Conservation (phyloP, 768 basidiomycete genomes). For the Tulasnella sp. region DNA sequence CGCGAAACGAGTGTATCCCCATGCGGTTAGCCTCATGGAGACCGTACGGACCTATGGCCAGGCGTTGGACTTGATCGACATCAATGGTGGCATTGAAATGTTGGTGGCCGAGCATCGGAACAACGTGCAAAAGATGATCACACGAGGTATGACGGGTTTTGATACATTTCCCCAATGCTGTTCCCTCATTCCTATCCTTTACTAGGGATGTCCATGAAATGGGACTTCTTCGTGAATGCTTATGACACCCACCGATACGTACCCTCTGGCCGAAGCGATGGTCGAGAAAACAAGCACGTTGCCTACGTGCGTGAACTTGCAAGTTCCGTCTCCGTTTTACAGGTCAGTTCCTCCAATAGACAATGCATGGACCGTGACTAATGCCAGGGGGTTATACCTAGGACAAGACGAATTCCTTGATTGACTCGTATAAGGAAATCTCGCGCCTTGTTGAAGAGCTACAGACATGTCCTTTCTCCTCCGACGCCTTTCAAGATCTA, state of each 20-base stretch:
- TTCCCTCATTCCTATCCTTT: no score
- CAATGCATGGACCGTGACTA: no score
- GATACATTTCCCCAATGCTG: no score
- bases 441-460: constrained; percentile 77
- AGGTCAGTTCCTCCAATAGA: constrained; percentile 41
- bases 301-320: constrained; percentile 95
- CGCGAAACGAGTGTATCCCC: constrained; percentile 94
- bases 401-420: constrained; percentile 92
- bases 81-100: constrained; percentile 85
- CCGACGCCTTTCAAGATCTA: constrained; percentile 70
- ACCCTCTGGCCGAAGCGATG: constrained; percentile 47
- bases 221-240: constrained; percentile 95
- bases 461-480: constrained; percentile 71
- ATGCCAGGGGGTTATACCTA: constrained; percentile 28
- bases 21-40: constrained; percentile 97
- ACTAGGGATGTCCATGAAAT: constrained; percentile 85
- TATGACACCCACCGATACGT: constrained; percentile 76
- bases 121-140: constrained; percentile 87
- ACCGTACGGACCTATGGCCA: constrained; percentile 97
- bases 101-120: constrained; percentile 90
- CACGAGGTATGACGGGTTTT: constrained; percentile 48
- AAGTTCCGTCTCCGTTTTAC: constrained; percentile 79
- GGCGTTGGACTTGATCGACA: constrained; percentile 82
- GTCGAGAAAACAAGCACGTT: constrained; percentile 76
- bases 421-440: constrained; percentile 84